Evolutionary conservation across 768 basidiomycete species (phyloP), one percentile per base, ranked within the genome.

Genomic region (Krasilnikovozyma curviuscula): DNA sequence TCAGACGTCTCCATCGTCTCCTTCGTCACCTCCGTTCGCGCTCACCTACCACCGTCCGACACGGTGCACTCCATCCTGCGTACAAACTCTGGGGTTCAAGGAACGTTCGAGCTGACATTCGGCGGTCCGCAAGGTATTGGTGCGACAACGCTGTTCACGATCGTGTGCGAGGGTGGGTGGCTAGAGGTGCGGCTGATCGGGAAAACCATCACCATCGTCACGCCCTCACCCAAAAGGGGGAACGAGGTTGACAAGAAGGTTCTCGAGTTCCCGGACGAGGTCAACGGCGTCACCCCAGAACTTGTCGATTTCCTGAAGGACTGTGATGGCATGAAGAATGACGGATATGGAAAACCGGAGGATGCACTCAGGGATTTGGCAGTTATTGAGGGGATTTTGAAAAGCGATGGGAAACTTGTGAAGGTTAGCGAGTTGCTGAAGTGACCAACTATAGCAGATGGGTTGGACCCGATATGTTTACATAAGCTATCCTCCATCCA

Each of bases 1-100:
- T n/a, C n/a, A n/a, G n/a, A n/a, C n/a, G n/a, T n/a, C n/a, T n/a
- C n/a, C n/a, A n/a, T 89, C 19, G 72, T 78, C 21, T 76, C 73
- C 2, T 73, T 75, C 57, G 71, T 80, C 9, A 74, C 78, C 4
- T 69, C 83, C 30, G 78, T 78, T 63, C 73, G 77, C 54, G 70
- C 76, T 13, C 76, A 77, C 61, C 74, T 88, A 31, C 69, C 72
- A 2, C 85, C 84, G 0, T 74, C 78, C 56, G 85, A 89, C 67
- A 85, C 83, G 8, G 72, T 91, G 56, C 7, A 21, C 21, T 13
- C 47, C 29, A 14, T 38, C 9, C 6, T 48, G 31, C 31, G 29
- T 30, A 28, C 33, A 37, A 23, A 27, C 25, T 39, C 35, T 3
- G 38, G 38, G 4, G 23, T 31, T 16, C n/a, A 31, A 12, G 47